These are phyloP conservation scores for Lachancea meyersii DNA, from an alignment of 805 yeast species.

Conservation along the genomic window DNA sequence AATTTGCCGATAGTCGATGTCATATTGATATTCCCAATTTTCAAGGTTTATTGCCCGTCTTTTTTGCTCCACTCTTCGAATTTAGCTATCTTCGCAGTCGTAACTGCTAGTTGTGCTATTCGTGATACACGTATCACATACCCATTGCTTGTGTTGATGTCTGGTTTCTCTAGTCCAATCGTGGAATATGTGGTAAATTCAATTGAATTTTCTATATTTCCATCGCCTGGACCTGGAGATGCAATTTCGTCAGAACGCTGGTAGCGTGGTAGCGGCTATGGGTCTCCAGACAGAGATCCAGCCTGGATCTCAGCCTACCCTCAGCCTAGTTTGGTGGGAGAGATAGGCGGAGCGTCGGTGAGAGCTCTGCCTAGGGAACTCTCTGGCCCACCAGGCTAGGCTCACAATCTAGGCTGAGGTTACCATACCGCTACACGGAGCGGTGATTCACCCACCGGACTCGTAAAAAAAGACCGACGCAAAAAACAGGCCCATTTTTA, in stretches of 20 bases:
- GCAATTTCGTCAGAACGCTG: constrained; percentile 2
- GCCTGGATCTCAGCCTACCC: no score
- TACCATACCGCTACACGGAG: no score
- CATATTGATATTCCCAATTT: no score
- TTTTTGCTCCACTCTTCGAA: neutral
- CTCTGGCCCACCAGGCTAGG: neutral
- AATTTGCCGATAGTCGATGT: no score
- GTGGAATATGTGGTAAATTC: neutral
- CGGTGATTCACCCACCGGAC: no score
- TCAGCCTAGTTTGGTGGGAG: no score
- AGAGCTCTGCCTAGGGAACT: neutral
- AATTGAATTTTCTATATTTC: neutral
- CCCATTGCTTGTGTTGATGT: constrained; percentile 34
- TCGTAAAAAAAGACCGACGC: no score
- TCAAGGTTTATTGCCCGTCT: neutral
- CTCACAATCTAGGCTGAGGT: no score
- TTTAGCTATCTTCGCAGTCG: neutral
- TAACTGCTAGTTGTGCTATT: neutral
- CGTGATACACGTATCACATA: constrained; percentile 23
- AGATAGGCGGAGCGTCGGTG: neutral
- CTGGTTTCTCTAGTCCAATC: constrained; percentile 21
- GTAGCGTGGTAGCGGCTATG: neutral
- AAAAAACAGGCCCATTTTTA: no score
- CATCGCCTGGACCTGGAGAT: neutral
- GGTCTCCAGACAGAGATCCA: no score